A percentile compares a stretch with the other conserved stretches of the same genome.
Evolutionary conservation across 768 basidiomycete genomes (phyloP).

Genomic region (Crepidotus variabilis): DNA sequence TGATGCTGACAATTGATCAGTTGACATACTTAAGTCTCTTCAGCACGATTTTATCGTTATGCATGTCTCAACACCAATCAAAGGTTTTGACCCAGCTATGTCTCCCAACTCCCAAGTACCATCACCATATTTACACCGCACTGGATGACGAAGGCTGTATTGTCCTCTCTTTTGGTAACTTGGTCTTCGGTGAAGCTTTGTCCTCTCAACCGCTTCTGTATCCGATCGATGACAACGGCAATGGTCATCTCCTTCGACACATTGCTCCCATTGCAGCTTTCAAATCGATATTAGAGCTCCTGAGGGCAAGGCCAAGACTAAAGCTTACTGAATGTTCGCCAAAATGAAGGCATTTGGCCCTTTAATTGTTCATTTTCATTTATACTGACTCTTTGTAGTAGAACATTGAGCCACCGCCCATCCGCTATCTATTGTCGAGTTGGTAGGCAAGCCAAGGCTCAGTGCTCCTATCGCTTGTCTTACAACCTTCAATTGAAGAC

Average conservation of each 20-base stretch:
- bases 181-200: slow-evolving; percentile 28
- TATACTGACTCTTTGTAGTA: slow-evolving; percentile 1
- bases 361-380: slow-evolving; percentile 6
- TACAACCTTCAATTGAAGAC: slow-evolving; percentile 37
- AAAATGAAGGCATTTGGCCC: slow-evolving; percentile 31
- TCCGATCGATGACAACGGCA: slow-evolving; percentile 35
- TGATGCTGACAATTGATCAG: no score
- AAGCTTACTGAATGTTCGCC: slow-evolving; percentile 40
- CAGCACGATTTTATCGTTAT: slow-evolving; percentile 25
- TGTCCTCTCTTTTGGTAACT: slow-evolving; percentile 47
- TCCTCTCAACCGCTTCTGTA: slow-evolving; percentile 43
- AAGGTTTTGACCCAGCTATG: slow-evolving; percentile 32
- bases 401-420: slow-evolving; percentile 14
- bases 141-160: slow-evolving; percentile 55
- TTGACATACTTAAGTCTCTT: no score
- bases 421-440: slow-evolving; percentile 15
- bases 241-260: slow-evolving; percentile 43
- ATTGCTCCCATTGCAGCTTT: slow-evolving; percentile 54
- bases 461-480: slow-evolving; percentile 37
- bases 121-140: slow-evolving; percentile 32
- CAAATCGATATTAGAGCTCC: slow-evolving; percentile 42
- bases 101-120: slow-evolving; percentile 37
- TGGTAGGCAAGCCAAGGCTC: slow-evolving; percentile 20
- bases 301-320: slow-evolving; percentile 52
- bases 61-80: slow-evolving; percentile 41